phyloP scores from a whole-genome alignment of 768 basidiomycete species.

The Amanita brunnescens region DNA sequence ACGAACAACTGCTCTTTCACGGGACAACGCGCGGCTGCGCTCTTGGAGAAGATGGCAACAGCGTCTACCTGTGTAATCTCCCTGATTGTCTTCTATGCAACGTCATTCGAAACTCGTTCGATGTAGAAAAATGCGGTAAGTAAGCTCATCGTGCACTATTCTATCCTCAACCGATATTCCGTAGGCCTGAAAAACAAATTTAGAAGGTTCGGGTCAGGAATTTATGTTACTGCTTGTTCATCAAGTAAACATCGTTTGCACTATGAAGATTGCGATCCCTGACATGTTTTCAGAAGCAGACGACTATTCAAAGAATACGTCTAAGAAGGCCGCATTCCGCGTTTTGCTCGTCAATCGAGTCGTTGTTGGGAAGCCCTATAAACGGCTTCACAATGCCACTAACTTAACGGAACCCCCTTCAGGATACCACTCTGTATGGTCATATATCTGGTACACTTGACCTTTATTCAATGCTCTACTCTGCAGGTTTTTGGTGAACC shows the following conservation, averaged over 20 bases:
- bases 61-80: conserved; percentile 39
- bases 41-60: conserved; percentile 42
- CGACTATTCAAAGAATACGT: conserved; percentile 44
- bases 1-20: conserved; percentile 58
- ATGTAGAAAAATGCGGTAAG: conserved; percentile 50
- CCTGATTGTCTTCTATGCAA: conserved; percentile 47
- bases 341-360: conserved; percentile 53
- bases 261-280: background rate
- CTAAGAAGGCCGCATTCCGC: conserved; percentile 33
- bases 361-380: conserved; percentile 50
- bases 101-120: conserved; percentile 51
- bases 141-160: background rate
- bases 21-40: conserved; percentile 55
- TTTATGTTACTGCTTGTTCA: conserved; percentile 59
- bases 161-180: background rate
- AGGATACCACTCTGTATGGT: conserved; percentile 51
- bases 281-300: conserved; percentile 44
- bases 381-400: conserved; percentile 39
- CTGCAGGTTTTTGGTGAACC: conserved; percentile 51
- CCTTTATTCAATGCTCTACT: background rate
- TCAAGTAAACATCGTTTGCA: conserved; percentile 37
- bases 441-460: background rate
- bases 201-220: conserved; percentile 56
- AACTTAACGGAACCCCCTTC: conserved; percentile 40
- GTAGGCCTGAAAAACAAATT: conserved; percentile 51